Evolutionary conservation across 768 basidiomycete species (phyloP).

Genomic region (Crassisporium funariophilum): DNA sequence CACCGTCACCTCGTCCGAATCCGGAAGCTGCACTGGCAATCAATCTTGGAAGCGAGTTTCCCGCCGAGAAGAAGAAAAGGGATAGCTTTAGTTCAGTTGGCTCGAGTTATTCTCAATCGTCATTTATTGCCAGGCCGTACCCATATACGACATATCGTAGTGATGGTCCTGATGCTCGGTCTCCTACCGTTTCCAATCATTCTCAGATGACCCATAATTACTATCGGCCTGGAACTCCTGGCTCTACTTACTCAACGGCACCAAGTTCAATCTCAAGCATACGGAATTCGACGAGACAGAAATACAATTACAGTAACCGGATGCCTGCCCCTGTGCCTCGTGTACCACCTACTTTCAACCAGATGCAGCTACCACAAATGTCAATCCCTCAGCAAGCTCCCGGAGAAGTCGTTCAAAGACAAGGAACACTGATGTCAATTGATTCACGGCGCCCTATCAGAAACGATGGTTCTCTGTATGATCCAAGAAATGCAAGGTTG

Average conservation of each 20-base stretch:
- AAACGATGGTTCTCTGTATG: too few relatives aligned
- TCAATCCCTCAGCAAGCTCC: constrained; percentile 4
- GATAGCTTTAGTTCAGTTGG: constrained; percentile 16
- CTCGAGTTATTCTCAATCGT: constrained; percentile 23
- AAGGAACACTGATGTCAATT: constrained; percentile 17
- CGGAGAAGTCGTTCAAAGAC: constrained; percentile 14
- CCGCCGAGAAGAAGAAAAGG: constrained; percentile 20
- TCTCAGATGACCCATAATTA: constrained; percentile 12
- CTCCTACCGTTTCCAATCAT: not conserved
- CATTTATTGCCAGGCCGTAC: constrained; percentile 11
- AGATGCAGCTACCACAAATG: constrained; percentile 3
- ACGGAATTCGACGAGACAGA: constrained; percentile 16
- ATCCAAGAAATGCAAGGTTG: too few relatives aligned
- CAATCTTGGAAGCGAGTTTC: constrained; percentile 10
- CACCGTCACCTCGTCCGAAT: constrained; percentile 23
- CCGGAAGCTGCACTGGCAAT: constrained; percentile 25
- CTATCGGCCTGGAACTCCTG: constrained; percentile 17
- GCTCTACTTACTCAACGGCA: constrained; percentile 19
- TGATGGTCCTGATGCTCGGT: not conserved
- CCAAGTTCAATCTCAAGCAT: constrained; percentile 17
- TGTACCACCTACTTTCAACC: constrained; percentile 1
- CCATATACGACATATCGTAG: not conserved
- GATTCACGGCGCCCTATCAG: too few relatives aligned
- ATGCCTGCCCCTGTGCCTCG: constrained; percentile 17
- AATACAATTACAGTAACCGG: constrained; percentile 16